Base-by-base conservation (phyloP, 208 protist genomes). In the Wallacemonas rigidus region DNA sequence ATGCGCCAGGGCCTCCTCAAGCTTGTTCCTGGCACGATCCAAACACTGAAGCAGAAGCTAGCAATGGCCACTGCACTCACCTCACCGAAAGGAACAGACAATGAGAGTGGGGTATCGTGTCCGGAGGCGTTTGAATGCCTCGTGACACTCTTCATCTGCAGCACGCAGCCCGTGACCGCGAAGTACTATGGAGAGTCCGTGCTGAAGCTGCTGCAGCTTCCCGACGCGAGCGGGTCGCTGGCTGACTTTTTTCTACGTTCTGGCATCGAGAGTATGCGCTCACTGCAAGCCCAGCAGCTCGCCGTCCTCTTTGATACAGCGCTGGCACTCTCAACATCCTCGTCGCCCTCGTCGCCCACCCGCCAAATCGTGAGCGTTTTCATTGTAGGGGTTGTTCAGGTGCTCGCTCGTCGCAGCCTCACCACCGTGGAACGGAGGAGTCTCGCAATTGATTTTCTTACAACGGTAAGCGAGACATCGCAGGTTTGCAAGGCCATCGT, bases 101-200 rank as follows among this genome's bases (percentile, higher is more conserved):
- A 48, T 38, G 15, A 3, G 36, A 26, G 35, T 50, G 56, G 35
- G 15, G 57, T 83, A 7, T 69, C 56, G 44, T 87, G 82, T 70
- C 51, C 60, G 0, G 82, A 82, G 43, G 82, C 71, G 12, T 74
- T 87, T 38, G 76, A 83, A 47, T 85, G 65, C 44, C 36, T 87
- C 14, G 74, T 71, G 12, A 79, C 69, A 1, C 48, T 93, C 26
- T 90, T 93, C 60, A 77, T 93, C 9, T 82, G 87, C 51, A 75
- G 71, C 47, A 77, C 73, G 40, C 53, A 67, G 50, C n/a, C 11
- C 2, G 2, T n/a, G 17, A 67, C 79, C 26, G 26, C 70, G 11
- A 72, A 82, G 36, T 51, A 76, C 38, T 89, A 77, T 61, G 88
- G 81, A 3, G 61, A 75, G 26, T 26, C 14, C 50, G 60, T 65